Evolutionary conservation across 768 basidiomycete genomes (phyloP).

Genomic region (Leucocoprinus sp.): DNA sequence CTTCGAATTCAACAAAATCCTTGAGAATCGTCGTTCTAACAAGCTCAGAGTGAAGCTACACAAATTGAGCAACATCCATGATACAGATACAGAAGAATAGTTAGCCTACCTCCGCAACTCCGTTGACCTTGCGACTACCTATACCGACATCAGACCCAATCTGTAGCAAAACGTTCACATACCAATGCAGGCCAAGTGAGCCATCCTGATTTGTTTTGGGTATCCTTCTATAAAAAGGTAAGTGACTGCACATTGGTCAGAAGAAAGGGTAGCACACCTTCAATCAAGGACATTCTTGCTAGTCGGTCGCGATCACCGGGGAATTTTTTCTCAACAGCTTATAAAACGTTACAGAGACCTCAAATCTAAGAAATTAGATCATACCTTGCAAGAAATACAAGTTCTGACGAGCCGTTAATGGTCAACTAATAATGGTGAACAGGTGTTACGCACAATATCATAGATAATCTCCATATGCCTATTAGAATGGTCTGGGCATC

Average conservation of each 20-base stretch:
- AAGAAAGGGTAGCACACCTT: constrained; percentile 40
- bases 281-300: constrained; percentile 84
- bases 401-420: constrained; percentile 29
- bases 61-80: not conserved
- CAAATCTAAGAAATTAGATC: constrained; percentile 11
- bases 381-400: constrained; percentile 66
- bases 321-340: constrained; percentile 83
- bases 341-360: not conserved
- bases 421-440: not conserved
- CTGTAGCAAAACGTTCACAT: constrained; percentile 12
- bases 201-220: constrained; percentile 86
- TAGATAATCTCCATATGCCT: constrained; percentile 90
- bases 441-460: constrained; percentile 55
- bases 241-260: not conserved
- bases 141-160: constrained; percentile 8
- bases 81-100: not conserved
- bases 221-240: constrained; percentile 50
- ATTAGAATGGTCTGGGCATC: not conserved
- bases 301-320: constrained; percentile 80
- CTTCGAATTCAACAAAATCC: constrained; percentile 92
- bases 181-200: constrained; percentile 83
- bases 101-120: constrained; percentile 89
- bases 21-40: constrained; percentile 77
- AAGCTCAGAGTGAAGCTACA: constrained; percentile 78
- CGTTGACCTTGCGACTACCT: constrained; percentile 85